Evolutionary conservation across 1,139 yeast species (phyloP), one percentile per base, ranked within the genome.

Genomic region (Debaryomyces coudertii): DNA sequence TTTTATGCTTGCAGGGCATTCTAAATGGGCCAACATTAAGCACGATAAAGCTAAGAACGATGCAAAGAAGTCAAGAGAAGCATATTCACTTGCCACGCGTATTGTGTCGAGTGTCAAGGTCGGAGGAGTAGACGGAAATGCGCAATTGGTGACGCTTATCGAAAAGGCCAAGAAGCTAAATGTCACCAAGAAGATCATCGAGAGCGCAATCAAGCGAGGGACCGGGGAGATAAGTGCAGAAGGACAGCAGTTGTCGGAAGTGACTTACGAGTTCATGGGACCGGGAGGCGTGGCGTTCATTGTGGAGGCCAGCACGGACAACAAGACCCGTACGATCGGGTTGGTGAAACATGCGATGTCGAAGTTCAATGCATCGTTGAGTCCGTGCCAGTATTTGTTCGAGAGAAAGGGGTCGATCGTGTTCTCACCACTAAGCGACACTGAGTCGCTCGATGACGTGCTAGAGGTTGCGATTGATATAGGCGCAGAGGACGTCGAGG

Each of bases 41-140:
- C 97, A 90, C 60, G 95, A 89, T 62, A 93, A 93, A 68, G 96
- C 96, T 47, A 89, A 90, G 53, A 90, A 90, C 60, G 99, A 93
- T 66, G 89, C 92, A 12, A 82, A 80, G 51, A 81, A 82, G 58
- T 84, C 90, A 47, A 80, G 83, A 48, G 75, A 83, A 43, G 85
- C 92, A 7, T 86, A 87, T 54, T 80, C 85, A 56, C 73, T 87
- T 58, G 87, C 97, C 9, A 79, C 81, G 44, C 79, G 83, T 58
- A 88, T 93, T 48, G 82, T 85, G 11, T 76, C 87, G 35, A 87
- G 93, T 42, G 93, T 88, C 0, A 82, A 83, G 53, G 60, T 56
- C 9, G 77, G 76, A 8, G 80, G 80, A 1, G 68, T 62, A 14
- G 80, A 74, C 8, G 85, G 90, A 1, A 92, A 93, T 61, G 79